Evolutionary conservation across 495 filamentous ascomycete species (phyloP).

Genomic region (Aspergillus taichungensis): DNA sequence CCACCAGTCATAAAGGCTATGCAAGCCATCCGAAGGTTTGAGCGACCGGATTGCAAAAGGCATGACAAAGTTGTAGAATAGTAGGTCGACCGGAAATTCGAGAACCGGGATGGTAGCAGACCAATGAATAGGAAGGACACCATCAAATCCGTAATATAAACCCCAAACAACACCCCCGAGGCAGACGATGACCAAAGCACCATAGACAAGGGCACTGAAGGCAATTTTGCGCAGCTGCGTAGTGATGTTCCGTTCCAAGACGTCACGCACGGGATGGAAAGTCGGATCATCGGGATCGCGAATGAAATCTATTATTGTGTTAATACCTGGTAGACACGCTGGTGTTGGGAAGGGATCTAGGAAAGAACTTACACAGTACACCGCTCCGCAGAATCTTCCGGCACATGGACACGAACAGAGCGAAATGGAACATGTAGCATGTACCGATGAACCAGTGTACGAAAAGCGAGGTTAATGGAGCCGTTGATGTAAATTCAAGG

Average conservation of each 20-base stretch:
- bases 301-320: conserved; percentile 65
- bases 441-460: conserved; percentile 99
- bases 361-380: conserved; percentile 64
- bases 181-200: conserved; percentile 83
- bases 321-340: conserved; percentile 16
- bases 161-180: conserved; percentile 95
- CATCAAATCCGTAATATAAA: conserved; percentile 54
- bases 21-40: conserved; percentile 74
- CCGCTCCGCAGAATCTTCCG: conserved; percentile 92
- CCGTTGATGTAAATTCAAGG: conserved; percentile 61
- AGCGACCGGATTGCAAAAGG: conserved; percentile 73
- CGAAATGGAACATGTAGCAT: conserved; percentile 99
- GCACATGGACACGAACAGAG: conserved; percentile 97
- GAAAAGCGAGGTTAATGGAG: conserved; percentile 81
- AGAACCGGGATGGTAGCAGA: conserved; percentile 81
- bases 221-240: conserved; percentile 94
- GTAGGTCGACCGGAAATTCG: conserved; percentile 87
- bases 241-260: conserved; percentile 84
- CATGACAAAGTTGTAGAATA: conserved; percentile 96
- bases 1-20: conserved; percentile 90
- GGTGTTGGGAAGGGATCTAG: conserved; percentile 3
- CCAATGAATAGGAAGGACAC: conserved; percentile 85
- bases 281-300: conserved; percentile 97
- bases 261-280: conserved; percentile 95
- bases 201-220: conserved; percentile 93